Conservation (phyloP, 768 basidiomycete species). For the Hebeloma cylindrosporum region DNA sequence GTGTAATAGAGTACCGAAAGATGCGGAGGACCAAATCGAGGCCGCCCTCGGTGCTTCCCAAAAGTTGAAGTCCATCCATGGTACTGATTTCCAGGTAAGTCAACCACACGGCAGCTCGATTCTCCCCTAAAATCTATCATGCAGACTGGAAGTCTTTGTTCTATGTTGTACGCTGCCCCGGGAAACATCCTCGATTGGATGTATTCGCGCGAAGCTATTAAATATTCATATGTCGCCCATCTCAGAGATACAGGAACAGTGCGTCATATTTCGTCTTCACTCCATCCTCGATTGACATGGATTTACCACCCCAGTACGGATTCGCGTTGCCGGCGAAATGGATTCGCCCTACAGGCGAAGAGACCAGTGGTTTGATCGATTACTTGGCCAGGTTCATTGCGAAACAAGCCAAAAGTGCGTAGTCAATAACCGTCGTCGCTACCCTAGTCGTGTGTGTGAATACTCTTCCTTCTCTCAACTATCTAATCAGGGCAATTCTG, state of each 20-base stretch:
- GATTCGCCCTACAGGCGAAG: conserved; percentile 81
- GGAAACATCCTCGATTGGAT: conserved; percentile 40
- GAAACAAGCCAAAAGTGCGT: conserved; percentile 36
- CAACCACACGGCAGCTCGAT: background rate
- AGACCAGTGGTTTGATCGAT: conserved; percentile 62
- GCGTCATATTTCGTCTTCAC: conserved; percentile 11
- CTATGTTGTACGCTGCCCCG: conserved; percentile 34
- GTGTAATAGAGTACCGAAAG: conserved; percentile 60
- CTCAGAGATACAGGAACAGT: conserved; percentile 39
- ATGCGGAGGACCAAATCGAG: conserved; percentile 76
- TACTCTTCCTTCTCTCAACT: no score
- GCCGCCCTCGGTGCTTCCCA: conserved; percentile 65
- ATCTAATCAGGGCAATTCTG: no score
- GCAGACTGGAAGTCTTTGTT: conserved; percentile 28
- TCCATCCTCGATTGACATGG: background rate
- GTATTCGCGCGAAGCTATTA: conserved; percentile 31
- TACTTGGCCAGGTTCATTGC: conserved; percentile 71
- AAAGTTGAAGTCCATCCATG: conserved; percentile 54
- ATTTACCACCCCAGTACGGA: conserved; percentile 54
- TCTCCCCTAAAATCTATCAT: background rate
- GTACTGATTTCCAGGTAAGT: conserved; percentile 53
- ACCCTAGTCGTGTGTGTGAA: no score
- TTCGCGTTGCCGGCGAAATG: conserved; percentile 69
- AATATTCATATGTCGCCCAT: conserved; percentile 35
- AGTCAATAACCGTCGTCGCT: no score